A percentile compares a stretch with the other conserved stretches of the same genome.
These are phyloP conservation scores for Russula abietina DNA, from an alignment of 768 basidiomycete genomes.

Conservation along the genomic window DNA sequence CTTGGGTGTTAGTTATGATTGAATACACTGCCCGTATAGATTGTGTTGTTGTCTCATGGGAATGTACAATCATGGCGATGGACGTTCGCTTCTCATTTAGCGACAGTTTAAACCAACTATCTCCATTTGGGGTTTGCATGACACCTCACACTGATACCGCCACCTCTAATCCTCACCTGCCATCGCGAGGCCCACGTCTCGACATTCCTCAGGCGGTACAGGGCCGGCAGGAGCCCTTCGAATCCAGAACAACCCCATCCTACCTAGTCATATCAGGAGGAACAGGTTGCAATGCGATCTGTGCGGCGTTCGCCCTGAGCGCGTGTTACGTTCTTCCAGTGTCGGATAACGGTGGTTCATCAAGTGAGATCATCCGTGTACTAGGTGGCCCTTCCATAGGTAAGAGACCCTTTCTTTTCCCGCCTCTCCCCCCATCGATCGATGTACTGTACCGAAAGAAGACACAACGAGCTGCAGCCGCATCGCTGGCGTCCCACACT, in stretches of 20 bases:
- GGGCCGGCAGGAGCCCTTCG: slow-evolving; percentile 11
- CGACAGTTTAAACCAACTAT: background rate
- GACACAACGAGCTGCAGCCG: background rate
- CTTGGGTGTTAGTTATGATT: background rate
- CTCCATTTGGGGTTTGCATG: background rate
- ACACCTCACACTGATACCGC: background rate
- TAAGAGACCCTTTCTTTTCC: slow-evolving; percentile 30
- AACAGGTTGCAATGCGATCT: slow-evolving; percentile 91
- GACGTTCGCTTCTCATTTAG: background rate
- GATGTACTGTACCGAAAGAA: background rate
- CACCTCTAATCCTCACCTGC: background rate
- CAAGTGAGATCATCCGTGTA: slow-evolving; percentile 89
- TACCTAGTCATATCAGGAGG: slow-evolving; percentile 85
- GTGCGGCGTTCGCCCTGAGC: slow-evolving; percentile 68
- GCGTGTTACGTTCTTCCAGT: slow-evolving; percentile 87
- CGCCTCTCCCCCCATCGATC: background rate
- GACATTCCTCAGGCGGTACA: slow-evolving; percentile 39
- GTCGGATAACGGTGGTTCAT: slow-evolving; percentile 93
- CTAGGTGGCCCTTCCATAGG: slow-evolving; percentile 84
- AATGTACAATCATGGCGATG: background rate
- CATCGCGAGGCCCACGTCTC: background rate
- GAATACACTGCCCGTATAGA: background rate
- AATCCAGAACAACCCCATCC: slow-evolving; percentile 31
- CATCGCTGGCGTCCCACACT: background rate
- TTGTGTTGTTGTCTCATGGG: background rate